Base-by-base conservation (phyloP, 2,329 filamentous ascomycete species). In the Passalora sequoiae region DNA sequence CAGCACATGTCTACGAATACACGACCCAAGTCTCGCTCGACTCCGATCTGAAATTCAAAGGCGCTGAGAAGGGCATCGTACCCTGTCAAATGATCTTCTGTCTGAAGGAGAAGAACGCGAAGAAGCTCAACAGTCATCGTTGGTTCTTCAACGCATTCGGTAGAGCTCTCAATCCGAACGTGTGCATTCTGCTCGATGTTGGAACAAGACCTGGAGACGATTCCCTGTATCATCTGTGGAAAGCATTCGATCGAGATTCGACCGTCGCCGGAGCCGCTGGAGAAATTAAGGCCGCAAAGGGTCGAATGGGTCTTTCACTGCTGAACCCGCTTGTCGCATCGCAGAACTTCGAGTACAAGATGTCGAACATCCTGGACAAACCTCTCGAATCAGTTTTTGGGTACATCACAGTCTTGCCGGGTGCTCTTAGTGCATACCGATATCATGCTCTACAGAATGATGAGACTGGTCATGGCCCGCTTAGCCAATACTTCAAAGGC, bases 121-220 rank as follows among this genome's bases (percentile, higher is more conserved):
- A 95, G 69, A 98, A 98, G 71, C 78, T 98, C 57, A 98, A 98
- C 72, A 96, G 89, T 1, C 92, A 98, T 67, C 81, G 92, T 44
- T 98, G 92, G 92, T 97, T 96, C 71, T 98, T 98, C 73, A 98
- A 98, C 62, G 92, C 92, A 0, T 95, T 98, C 62, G 94, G 92
- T 21, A 82, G 84, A 51, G 85, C 91, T 0, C 74, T 98, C 17
- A 94, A 91, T 55, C 92, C 92, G 0, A 98, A 98, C 54, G 86
- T 98, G 24, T 98, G 92, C 66, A 95, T 98, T 63, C 70, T 98
- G 50, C 82, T 98, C 10, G 92, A 98, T 65, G 94, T 98, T 8
- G 94, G 94, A 43, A 98, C 92, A 0, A 87, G 88, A 46, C 92
- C 92, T 0, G 87, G 88, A 1, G 75, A 81, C 31, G 96, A 84